Conservation (phyloP, 345 rosid species). For the Excoecaria agallocha region DNA sequence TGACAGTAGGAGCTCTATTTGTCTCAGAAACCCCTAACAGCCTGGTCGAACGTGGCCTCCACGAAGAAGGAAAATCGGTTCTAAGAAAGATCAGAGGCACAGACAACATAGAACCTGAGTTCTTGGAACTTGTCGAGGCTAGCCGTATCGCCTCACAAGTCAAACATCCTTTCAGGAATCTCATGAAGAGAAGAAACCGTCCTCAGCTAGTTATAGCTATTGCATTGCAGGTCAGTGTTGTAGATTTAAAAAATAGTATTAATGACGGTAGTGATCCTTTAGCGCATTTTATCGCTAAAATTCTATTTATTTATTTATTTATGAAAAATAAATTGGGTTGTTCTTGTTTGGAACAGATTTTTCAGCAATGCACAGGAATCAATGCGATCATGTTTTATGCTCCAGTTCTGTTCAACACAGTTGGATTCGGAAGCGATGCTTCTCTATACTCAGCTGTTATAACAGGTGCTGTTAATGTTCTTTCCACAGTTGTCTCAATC, state of each 20-base stretch:
- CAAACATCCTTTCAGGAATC: slow-evolving; percentile 86
- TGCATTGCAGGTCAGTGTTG: slow-evolving; percentile 63
- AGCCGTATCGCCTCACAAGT: slow-evolving; percentile 81
- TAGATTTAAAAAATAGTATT: not conserved
- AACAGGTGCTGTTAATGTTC: slow-evolving; percentile 83
- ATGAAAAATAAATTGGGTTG: too few species aligned
- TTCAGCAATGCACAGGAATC: slow-evolving; percentile 93
- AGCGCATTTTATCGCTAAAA: too few species aligned
- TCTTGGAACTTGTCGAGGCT: slow-evolving; percentile 80
- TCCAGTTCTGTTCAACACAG: slow-evolving; percentile 72
- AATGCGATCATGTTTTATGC: slow-evolving; percentile 98
- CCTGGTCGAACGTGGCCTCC: slow-evolving; percentile 78
- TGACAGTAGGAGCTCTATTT: slow-evolving; percentile 72
- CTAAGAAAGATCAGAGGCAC: slow-evolving; percentile 80
- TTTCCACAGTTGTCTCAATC: slow-evolving; percentile 79
- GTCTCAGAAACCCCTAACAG: slow-evolving; percentile 91
- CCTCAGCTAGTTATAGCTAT: slow-evolving; percentile 79
- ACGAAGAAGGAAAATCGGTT: slow-evolving; percentile 82
- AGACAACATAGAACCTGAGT: slow-evolving; percentile 78
- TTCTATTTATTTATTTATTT: too few species aligned
- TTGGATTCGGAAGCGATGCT: slow-evolving; percentile 76
- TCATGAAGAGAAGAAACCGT: slow-evolving; percentile 63
- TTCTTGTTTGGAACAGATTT: slow-evolving; percentile 44
- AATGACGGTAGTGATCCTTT: too few species aligned
- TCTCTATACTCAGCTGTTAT: slow-evolving; percentile 94